phyloP scores from a whole-genome alignment of 106 monocot genomes.

The Alisma plantagoaquatica region DNA sequence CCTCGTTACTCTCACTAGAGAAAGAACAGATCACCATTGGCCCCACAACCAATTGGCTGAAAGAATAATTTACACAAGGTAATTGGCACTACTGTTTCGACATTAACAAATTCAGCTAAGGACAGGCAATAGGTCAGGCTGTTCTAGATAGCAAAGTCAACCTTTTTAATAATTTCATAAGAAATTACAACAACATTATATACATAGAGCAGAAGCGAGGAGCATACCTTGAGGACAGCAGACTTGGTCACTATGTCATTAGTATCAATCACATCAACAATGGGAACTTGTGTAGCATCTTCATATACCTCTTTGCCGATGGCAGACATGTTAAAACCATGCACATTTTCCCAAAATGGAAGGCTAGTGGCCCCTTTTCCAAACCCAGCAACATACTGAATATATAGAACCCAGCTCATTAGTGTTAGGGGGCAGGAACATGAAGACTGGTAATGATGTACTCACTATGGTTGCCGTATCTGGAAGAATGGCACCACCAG shows the following conservation, averaged over 20 bases:
- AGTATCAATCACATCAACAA: slow-evolving; percentile 70
- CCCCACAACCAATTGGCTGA: too few species aligned
- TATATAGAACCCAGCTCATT: background rate
- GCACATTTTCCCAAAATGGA: slow-evolving; percentile 91
- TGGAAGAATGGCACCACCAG: slow-evolving; percentile 90
- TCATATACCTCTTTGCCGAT: slow-evolving; percentile 81
- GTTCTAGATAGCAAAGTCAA: too few species aligned
- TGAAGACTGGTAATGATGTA: background rate
- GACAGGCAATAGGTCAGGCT: too few species aligned
- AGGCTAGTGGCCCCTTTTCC: slow-evolving; percentile 80
- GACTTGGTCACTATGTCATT: slow-evolving; percentile 71
- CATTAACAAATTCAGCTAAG: too few species aligned
- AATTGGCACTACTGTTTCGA: too few species aligned
- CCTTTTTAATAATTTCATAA: too few species aligned
- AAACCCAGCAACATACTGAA: slow-evolving; percentile 88
- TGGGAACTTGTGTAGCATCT: slow-evolving; percentile 57
- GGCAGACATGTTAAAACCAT: slow-evolving; percentile 86
- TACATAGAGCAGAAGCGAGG: too few species aligned
- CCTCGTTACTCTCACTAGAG: too few species aligned
- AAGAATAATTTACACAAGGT: too few species aligned
- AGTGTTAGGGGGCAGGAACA: slow-evolving; percentile 1
- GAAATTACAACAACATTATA: too few species aligned
- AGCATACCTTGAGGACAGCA: slow-evolving; percentile 52
- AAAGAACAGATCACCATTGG: too few species aligned
- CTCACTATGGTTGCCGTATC: slow-evolving; percentile 87